Conservation (phyloP, 169 alveolate species). For the Babesia sp. region DNA sequence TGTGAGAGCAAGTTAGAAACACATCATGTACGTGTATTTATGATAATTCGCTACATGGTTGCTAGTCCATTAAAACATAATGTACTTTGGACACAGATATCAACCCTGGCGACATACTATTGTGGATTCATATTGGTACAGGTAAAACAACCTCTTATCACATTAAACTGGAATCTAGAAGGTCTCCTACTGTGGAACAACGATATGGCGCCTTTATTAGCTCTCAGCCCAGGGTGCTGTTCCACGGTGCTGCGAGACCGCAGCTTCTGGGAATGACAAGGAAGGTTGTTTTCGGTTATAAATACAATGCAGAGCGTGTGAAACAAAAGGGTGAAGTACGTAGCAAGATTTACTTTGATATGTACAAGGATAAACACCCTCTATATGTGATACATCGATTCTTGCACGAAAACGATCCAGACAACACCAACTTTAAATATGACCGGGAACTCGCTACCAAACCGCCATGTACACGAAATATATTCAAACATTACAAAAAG, state of each 20-base stretch:
- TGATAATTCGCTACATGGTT: too few species aligned
- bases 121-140: too few species aligned
- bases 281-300: conserved; percentile 49
- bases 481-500: conserved; percentile 62
- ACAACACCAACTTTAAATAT: conserved; percentile 57
- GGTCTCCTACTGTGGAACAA: too few species aligned
- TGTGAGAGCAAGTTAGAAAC: too few species aligned
- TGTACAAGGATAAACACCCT: conserved; percentile 69
- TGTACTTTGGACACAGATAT: too few species aligned
- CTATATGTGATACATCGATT: conserved; percentile 61
- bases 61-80: too few species aligned
- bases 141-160: too few species aligned
- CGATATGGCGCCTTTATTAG: conserved; percentile 2
- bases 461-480: conserved; percentile 50
- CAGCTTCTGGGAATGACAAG: conserved; percentile 30
- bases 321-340: conserved; percentile 48
- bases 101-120: too few species aligned
- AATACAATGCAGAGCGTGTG: conserved; percentile 44
- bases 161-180: too few species aligned
- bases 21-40: too few species aligned
- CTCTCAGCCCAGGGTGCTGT: not conserved
- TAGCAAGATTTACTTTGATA: conserved; percentile 56
- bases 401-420: conserved; percentile 65
- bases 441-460: conserved; percentile 60
- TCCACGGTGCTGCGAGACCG: conserved; percentile 1